A percentile compares a stretch with the other conserved stretches of the same genome.
phyloP scores from a whole-genome alignment of 2,329 filamentous ascomycete genomes.

The Cercospora brassicicola region DNA sequence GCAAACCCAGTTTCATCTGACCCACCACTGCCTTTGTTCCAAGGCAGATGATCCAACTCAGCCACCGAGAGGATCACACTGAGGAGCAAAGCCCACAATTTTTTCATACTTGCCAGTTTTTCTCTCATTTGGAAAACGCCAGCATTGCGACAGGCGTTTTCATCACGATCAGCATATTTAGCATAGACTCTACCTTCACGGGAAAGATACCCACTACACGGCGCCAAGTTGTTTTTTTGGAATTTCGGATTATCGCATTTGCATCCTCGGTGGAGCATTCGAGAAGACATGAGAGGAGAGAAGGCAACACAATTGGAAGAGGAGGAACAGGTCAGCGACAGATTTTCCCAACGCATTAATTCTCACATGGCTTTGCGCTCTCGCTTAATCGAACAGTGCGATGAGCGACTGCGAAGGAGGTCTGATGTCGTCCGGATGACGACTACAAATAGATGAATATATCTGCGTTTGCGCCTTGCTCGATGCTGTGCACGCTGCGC shows the following conservation, averaged over 20 bases:
- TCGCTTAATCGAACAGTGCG: conserved; percentile 1
- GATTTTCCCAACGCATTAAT: background rate
- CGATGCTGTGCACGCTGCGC: background rate
- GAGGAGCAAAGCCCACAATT: conserved; percentile 22
- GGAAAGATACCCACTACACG: conserved; percentile 20
- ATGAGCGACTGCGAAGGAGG: conserved; percentile 1
- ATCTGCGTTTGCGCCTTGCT: conserved; percentile 5
- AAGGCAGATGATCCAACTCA: conserved; percentile 23
- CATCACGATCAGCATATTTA: conserved; percentile 18
- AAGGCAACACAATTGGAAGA: background rate
- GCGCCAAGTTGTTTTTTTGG: background rate
- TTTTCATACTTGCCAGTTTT: conserved; percentile 18
- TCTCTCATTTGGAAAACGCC: conserved; percentile 20
- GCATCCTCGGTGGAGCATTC: background rate
- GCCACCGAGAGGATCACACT: conserved; percentile 22
- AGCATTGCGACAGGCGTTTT: conserved; percentile 27
- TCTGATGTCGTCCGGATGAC: conserved; percentile 3
- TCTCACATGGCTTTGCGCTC: background rate
- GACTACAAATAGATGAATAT: conserved; percentile 2
- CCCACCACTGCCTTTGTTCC: conserved; percentile 29
- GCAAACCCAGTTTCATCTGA: conserved; percentile 18
- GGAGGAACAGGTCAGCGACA: background rate
- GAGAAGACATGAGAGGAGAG: background rate
- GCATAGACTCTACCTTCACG: conserved; percentile 30
- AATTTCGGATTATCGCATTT: background rate